Evolutionary conservation across 305 asterid genomes (phyloP).

Genomic region (Fraxinus baroniana): DNA sequence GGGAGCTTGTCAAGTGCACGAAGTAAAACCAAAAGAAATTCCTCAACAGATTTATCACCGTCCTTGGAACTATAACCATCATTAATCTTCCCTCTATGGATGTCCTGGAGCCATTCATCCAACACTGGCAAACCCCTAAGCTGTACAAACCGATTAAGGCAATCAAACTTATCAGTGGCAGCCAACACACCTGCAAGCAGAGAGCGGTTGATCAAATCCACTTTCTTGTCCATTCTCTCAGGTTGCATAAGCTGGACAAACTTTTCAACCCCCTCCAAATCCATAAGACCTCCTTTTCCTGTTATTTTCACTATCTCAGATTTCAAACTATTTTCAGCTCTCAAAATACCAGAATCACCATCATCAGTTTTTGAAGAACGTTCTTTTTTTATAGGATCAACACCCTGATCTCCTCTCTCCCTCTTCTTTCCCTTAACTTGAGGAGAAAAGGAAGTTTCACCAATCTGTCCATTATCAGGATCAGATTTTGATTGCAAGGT

Average conservation of each 20-base stretch:
- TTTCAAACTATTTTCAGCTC: conserved; percentile 39
- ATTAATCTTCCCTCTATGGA: conserved; percentile 46
- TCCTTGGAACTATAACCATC: conserved; percentile 39
- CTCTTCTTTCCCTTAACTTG: conserved; percentile 63
- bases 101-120: conserved; percentile 68
- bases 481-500: conserved; percentile 53
- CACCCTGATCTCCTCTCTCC: conserved; percentile 52
- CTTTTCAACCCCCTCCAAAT: conserved; percentile 53
- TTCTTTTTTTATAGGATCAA: conserved; percentile 46
- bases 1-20: conserved; percentile 77
- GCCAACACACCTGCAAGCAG: conserved; percentile 60
- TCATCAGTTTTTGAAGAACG: conserved; percentile 45
- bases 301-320: conserved; percentile 48
- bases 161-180: conserved; percentile 54
- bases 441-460: conserved; percentile 39
- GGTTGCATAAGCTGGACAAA: conserved; percentile 57
- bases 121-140: conserved; percentile 53
- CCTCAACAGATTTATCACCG: conserved; percentile 58
- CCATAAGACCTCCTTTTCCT: conserved; percentile 49
- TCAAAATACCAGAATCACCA: conserved; percentile 29
- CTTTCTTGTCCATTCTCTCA: conserved; percentile 43
- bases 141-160: conserved; percentile 58
- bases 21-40: conserved; percentile 64
- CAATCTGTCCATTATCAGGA: conserved; percentile 52
- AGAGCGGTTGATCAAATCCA: conserved; percentile 52